Percentiles rank a stretch among this genome's conserved stretches.
Evolutionary conservation across 1,139 yeast genomes (phyloP).

Genomic region (Candida albicans): DNA sequence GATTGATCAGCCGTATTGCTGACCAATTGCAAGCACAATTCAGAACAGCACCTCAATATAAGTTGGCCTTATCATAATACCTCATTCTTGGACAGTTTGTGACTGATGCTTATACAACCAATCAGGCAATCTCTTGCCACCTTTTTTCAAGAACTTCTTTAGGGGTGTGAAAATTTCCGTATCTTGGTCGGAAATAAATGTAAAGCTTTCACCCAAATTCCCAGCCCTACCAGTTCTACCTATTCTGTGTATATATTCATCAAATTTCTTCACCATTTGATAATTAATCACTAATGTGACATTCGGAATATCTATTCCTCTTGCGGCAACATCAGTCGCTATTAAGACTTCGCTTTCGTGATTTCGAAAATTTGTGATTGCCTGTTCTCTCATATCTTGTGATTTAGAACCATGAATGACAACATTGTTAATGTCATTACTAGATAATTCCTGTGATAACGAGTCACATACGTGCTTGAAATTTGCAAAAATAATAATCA

Average conservation of each 20-base stretch:
- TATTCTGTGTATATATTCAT: conserved; percentile 86
- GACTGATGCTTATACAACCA: conserved; percentile 45
- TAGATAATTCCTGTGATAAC: conserved; percentile 50
- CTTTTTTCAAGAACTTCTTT: conserved; percentile 48
- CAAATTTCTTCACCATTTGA: conserved; percentile 77
- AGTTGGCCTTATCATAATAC: conserved; percentile 8
- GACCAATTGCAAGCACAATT: conserved; percentile 42
- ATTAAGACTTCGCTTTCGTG: conserved; percentile 68
- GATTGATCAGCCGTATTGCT: conserved; percentile 48
- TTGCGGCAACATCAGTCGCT: conserved; percentile 95
- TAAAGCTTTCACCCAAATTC: conserved; percentile 67
- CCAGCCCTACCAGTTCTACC: conserved; percentile 99
- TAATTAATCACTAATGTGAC: conserved; percentile 83
- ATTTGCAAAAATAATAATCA: conserved; percentile 77
- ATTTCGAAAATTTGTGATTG: conserved; percentile 61
- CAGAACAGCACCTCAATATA: conserved; percentile 20
- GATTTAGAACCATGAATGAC: conserved; percentile 84
- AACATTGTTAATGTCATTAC: conserved; percentile 46
- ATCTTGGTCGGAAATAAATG: conserved; percentile 64
- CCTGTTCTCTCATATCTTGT: conserved; percentile 84
- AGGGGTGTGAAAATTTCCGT: conserved; percentile 52
- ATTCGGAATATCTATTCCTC: conserved; percentile 90
- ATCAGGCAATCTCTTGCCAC: conserved; percentile 50
- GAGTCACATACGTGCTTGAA: conserved; percentile 71
- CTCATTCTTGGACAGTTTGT: conserved; percentile 14